Percentiles rank a stretch among this genome's conserved stretches.
Evolutionary conservation across 2,329 filamentous ascomycete species (phyloP).

Genomic region (Colletotrichum liaoningense): DNA sequence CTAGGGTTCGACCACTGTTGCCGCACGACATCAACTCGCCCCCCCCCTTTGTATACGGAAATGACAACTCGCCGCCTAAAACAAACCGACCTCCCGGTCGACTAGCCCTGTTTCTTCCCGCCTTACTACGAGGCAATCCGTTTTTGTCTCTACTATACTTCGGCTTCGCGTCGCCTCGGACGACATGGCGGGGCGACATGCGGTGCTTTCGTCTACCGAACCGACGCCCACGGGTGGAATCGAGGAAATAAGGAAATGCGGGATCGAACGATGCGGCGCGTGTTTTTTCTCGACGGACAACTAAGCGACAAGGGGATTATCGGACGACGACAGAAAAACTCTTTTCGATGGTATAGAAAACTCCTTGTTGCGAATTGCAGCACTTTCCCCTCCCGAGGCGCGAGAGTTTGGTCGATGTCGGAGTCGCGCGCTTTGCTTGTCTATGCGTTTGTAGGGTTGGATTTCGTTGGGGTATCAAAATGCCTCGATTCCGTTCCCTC

Average conservation of each 20-base stretch:
- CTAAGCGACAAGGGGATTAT: slow-evolving; percentile 19
- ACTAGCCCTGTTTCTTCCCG: neutral
- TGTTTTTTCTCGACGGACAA: slow-evolving; percentile 5
- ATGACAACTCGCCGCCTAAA: slow-evolving; percentile 24
- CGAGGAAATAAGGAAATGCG: slow-evolving; percentile 29
- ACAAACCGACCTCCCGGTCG: slow-evolving; percentile 11
- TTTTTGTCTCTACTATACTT: slow-evolving; percentile 2
- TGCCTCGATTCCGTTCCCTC: slow-evolving; percentile 36
- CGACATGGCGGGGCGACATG: neutral
- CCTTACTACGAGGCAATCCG: slow-evolving; percentile 18
- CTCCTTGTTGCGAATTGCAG: slow-evolving; percentile 27
- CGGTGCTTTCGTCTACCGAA: slow-evolving; percentile 26
- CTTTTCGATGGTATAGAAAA: slow-evolving; percentile 31
- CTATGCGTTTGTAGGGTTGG: slow-evolving; percentile 31
- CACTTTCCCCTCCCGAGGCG: slow-evolving; percentile 20
- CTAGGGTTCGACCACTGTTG: neutral
- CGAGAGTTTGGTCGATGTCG: slow-evolving; percentile 27
- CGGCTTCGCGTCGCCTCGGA: slow-evolving; percentile 11
- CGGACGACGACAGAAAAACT: neutral
- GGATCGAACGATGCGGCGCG: slow-evolving; percentile 18
- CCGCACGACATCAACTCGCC: slow-evolving; percentile 7
- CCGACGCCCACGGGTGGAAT: slow-evolving; percentile 16
- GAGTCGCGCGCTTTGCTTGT: slow-evolving; percentile 34
- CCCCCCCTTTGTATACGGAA: slow-evolving; percentile 19
- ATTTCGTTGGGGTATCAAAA: slow-evolving; percentile 38